Base-by-base conservation (phyloP, 2,329 filamentous ascomycete species). In the Alternaria consortialis region DNA sequence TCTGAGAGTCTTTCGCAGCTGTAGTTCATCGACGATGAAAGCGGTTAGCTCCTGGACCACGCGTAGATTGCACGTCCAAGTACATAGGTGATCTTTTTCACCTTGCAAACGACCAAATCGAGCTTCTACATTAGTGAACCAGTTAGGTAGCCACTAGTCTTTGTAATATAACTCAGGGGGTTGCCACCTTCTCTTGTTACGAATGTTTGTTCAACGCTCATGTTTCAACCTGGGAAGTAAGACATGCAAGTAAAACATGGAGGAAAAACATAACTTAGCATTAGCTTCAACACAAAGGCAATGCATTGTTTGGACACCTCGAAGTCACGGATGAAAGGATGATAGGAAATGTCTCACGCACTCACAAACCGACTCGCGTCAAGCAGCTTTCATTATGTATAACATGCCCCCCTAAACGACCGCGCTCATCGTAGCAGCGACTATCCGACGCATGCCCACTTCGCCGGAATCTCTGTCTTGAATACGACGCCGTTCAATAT, bases 371-470 rank as follows among this genome's bases (percentile, higher is more conserved):
- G 23, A 34, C 34, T 27, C 15, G 2, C 36, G n/a, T 39, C 48
- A 52, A 52, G 48, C 48, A 39, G 34, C 15, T 20, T n/a, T n/a
- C 5, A 29, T n/a, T 32, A 42, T 43, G 37, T 53, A 53, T 32
- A 53, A 44, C 37, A 53, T 29, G 46, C 11, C 20, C 3, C 2
- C 31, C 17, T 25, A 12, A n/a, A 2, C 12, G 17, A 4, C 15
- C 31, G 12, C 13, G 8, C 12, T 34, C 31, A 34, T 25, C 8
- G 12, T n/a, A 42, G 17, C 17, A 48, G 20, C 17, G 20, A 13
- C 29, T 11, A 36, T 4, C 17, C 11, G 37, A 8, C n/a, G n/a
- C n/a, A 39, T 5, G 11, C 11, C n/a, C 9, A 20, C 2, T 20
- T 39, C n/a, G 37, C 37, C 7, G 20, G 37, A 2, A 4, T 40